These are phyloP conservation scores for Jamesozyma spencerorum DNA, from an alignment of 805 yeast species.

Conservation along the genomic window DNA sequence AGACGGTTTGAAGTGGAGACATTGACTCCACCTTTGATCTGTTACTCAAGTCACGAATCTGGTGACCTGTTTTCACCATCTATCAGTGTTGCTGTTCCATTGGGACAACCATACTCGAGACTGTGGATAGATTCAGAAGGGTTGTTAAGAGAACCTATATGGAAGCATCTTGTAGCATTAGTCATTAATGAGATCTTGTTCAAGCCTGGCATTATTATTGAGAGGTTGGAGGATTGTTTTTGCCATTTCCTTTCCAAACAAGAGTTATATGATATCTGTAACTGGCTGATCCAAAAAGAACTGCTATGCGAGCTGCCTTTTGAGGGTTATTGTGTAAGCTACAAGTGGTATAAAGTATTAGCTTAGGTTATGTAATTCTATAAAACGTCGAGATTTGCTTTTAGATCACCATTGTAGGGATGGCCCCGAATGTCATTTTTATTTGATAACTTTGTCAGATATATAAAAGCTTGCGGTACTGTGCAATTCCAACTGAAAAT, in stretches of 20 bases:
- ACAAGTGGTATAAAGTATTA: conserved; percentile 21
- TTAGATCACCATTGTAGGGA: neutral
- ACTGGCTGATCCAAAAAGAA: conserved; percentile 38
- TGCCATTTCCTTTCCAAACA: conserved; percentile 28
- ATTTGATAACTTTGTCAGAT: too few relatives aligned
- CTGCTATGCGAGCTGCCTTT: conserved; percentile 10
- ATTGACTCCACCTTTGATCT: conserved; percentile 56
- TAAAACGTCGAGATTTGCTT: neutral
- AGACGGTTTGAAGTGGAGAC: conserved; percentile 57
- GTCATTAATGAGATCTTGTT: conserved; percentile 39
- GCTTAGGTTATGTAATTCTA: conserved; percentile 1
- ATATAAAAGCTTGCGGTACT: too few relatives aligned
- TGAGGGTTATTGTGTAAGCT: conserved; percentile 16
- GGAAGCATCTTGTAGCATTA: conserved; percentile 48
- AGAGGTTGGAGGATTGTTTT: conserved; percentile 14
- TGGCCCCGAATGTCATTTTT: too few relatives aligned
- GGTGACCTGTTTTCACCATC: conserved; percentile 5
- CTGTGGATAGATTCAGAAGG: conserved; percentile 69
- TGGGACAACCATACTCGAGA: conserved; percentile 52
- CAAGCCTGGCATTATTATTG: conserved; percentile 44
- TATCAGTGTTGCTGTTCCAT: conserved; percentile 38
- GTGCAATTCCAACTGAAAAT: too few relatives aligned
- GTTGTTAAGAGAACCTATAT: conserved; percentile 45
- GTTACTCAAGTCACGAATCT: conserved; percentile 5
- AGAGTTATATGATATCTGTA: conserved; percentile 34